Evolutionary conservation across 2,329 filamentous ascomycete genomes (phyloP), one percentile per base, ranked within the genome.

Genomic region (Dothideomycetidae sp.): DNA sequence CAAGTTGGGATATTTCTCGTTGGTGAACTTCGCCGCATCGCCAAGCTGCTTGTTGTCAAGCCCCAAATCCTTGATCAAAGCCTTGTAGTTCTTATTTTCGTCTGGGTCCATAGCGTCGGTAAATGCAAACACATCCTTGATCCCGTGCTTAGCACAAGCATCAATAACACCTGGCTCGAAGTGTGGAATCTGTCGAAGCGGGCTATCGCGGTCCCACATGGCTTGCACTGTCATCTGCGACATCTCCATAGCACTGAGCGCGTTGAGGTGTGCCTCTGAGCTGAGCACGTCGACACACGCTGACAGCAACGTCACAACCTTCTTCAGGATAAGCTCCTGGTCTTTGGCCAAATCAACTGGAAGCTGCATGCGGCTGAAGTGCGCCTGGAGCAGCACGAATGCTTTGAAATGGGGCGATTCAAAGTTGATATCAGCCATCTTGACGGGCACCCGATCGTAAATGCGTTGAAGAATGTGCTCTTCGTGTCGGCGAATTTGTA

Each of bases 391-490:
- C 32, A 98, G 70, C n/a, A 96, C 82, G 53, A 96, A 94, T 0
- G 88, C 81, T 63, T 98, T 98, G 71, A 96, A 96, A 55, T 96
- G 85, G 1, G 90, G 85, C n/a, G 84, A 90, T 56, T 94, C 84
- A 51, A 79, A 93, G 42, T 75, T 77, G 10, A 76, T 73, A 47
- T 93, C 73, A 1, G 82, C 72, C 79, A 96, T 90, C 69, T 96
- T 96, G 54, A 94, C 88, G 0, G 90, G 90, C 15, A 93, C 71
- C 36, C 85, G 80, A 51, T 94, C 86, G 58, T 98, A 96, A 48
- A 98, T 90, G 44, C 85, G 82, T 36, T 82, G 79, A 29, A 98
- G 70, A 29, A 94, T 71, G 45, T 74, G 73, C 42, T 93, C 84
- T 58, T 98, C 90, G 54, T 96, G 88, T 26, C 90, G 76, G 42